A percentile compares a stretch with the other conserved stretches of the same genome.
phyloP scores from a whole-genome alignment of 2,329 filamentous ascomycete genomes.

The Chaetomium olivaceum region DNA sequence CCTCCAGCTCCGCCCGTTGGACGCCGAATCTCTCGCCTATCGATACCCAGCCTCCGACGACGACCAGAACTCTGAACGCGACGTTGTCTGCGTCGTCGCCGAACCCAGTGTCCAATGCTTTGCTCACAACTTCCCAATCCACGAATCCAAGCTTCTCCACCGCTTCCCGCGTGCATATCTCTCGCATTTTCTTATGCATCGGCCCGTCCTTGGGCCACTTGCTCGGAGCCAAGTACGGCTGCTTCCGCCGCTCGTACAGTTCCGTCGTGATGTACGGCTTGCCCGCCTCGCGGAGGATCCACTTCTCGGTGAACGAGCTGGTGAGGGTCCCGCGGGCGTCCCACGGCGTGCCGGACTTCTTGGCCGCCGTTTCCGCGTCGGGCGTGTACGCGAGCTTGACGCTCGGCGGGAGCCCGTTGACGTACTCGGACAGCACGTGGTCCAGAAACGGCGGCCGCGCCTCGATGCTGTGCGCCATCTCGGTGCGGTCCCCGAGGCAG shows the following conservation, averaged over 20 bases:
- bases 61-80: slow-evolving; percentile 42
- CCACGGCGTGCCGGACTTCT: slow-evolving; percentile 13
- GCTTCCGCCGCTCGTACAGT: slow-evolving; percentile 43
- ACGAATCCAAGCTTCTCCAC: slow-evolving; percentile 45
- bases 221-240: slow-evolving; percentile 51
- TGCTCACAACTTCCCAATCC: slow-evolving; percentile 40
- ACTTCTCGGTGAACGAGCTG: slow-evolving; percentile 47
- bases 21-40: slow-evolving; percentile 46
- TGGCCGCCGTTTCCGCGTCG: background rate
- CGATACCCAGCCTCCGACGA: slow-evolving; percentile 47
- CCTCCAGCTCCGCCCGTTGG: slow-evolving; percentile 33
- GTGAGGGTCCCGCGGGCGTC: background rate
- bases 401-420: slow-evolving; percentile 37
- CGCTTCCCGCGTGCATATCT: slow-evolving; percentile 40
- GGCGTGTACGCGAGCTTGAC: slow-evolving; percentile 33
- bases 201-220: slow-evolving; percentile 46
- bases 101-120: slow-evolving; percentile 40
- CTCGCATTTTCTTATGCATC: slow-evolving; percentile 40
- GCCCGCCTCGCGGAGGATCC: slow-evolving; percentile 52
- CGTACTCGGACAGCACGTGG: slow-evolving; percentile 37
- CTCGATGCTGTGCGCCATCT: slow-evolving; percentile 43
- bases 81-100: slow-evolving; percentile 37
- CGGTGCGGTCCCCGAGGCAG: slow-evolving; percentile 39
- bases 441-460: slow-evolving; percentile 42
- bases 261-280: slow-evolving; percentile 54